phyloP scores from a whole-genome alignment of 2,329 filamentous ascomycete species.

The Nemania serpens region DNA sequence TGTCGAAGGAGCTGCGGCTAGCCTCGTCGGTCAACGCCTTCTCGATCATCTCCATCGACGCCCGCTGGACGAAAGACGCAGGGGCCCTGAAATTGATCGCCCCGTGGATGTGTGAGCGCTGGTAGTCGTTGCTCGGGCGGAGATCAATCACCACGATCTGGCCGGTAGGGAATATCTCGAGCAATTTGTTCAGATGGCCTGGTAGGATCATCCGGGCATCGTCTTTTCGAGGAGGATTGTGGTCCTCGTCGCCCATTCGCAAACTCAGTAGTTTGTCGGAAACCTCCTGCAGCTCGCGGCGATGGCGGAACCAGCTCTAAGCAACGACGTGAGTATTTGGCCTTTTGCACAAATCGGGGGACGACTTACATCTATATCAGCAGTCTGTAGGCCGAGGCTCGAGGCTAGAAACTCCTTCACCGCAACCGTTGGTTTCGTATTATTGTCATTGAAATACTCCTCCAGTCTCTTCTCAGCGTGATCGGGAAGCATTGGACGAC shows the following conservation, averaged over 20 bases:
- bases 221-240: constrained; percentile 34
- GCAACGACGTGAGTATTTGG: constrained; percentile 23
- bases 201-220: constrained; percentile 56
- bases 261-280: constrained; percentile 52
- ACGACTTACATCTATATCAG: constrained; percentile 53
- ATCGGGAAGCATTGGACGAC: constrained; percentile 51
- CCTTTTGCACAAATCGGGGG: background rate
- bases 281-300: constrained; percentile 54
- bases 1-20: constrained; percentile 51
- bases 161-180: constrained; percentile 54
- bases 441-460: constrained; percentile 53
- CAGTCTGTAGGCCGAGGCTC: constrained; percentile 56
- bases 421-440: constrained; percentile 54
- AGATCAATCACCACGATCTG: constrained; percentile 57
- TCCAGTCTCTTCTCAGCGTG: constrained; percentile 58
- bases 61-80: constrained; percentile 52
- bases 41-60: constrained; percentile 57
- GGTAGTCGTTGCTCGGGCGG: constrained; percentile 52
- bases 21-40: constrained; percentile 55
- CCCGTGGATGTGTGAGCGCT: constrained; percentile 56
- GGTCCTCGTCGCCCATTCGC: constrained; percentile 45
- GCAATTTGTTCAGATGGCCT: constrained; percentile 54
- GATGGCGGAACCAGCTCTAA: constrained; percentile 58
- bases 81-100: constrained; percentile 59
- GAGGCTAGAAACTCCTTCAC: constrained; percentile 60